Evolutionary conservation across 768 basidiomycete species (phyloP), one percentile per base, ranked within the genome.

Genomic region (Kwoniella dendrophila): DNA sequence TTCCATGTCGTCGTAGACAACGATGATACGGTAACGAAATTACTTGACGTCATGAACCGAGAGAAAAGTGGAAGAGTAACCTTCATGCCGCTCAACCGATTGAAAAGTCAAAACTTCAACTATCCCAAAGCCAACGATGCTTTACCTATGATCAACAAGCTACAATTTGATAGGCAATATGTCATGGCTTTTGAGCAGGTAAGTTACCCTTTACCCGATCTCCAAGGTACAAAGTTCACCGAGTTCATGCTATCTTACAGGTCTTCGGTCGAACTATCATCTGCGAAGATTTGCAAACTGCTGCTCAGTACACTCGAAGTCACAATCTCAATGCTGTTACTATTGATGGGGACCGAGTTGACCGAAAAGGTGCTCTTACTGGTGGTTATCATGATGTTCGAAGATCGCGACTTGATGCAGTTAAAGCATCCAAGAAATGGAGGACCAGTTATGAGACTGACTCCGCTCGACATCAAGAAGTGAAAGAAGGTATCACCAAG

Each of bases 241-340:
- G 38, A 11, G 27, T 48, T 20, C 24, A 20, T 6, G 4, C 22
- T 27, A 6, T 4, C 24, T 38, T 18, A 1, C 61, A 79, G 76
- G 94, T 98, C 11, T 99, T 99, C 67, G 93, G 94, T 36, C 92
- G 92, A 80, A 98, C 95, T 0, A 92, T 94, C 77, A 91, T 99
- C 24, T 97, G 95, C 77, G 86, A 89, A 45, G 92, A 96, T 76
- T 84, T 99, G 58, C 88, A 88, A 8, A 88, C 92, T 66, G 94
- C 93, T 24, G 90, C 92, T 5, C 90, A 90, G 8, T 98, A 96
- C 77, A 92, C 94, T 51, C 89, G 95, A 78, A 90, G 88, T 70
- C 93, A 98, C 75, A 88, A 88, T 1, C 88, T 98, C 75, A 97
- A 95, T 80, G 93, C 92, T 22, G 98, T 98, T 79, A 99, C 96